Percentiles rank a stretch among this genome's conserved stretches.
phyloP scores from a whole-genome alignment of 495 filamentous ascomycete species.

The Massariosphaeria phaeospora region DNA sequence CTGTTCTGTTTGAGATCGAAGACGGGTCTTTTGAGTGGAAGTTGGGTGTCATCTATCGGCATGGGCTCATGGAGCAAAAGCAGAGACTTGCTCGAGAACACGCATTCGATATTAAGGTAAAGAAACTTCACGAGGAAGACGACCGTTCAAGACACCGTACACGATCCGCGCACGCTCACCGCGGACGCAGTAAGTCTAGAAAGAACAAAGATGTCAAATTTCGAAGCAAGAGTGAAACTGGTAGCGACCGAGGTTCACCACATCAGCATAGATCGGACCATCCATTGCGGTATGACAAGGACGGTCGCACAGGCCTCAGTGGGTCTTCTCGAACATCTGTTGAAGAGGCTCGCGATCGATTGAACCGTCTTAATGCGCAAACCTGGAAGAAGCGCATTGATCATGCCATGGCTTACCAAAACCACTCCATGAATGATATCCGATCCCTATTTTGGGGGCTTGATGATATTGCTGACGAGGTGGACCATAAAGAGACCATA shows the following conservation, averaged over 20 bases:
- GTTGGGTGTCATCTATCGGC: conserved; percentile 82
- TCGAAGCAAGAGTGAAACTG: conserved; percentile 33
- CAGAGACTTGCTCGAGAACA: conserved; percentile 86
- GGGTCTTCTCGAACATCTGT: conserved; percentile 63
- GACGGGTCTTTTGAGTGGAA: conserved; percentile 98
- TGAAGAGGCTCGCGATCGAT: conserved; percentile 65
- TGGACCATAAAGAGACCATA: conserved; percentile 77
- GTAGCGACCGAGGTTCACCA: conserved; percentile 45
- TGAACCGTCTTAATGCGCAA: conserved; percentile 76
- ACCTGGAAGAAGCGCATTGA: conserved; percentile 94
- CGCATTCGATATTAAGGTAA: conserved; percentile 79
- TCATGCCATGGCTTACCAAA: conserved; percentile 62
- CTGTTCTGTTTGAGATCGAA: conserved; percentile 82
- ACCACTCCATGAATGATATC: conserved; percentile 69
- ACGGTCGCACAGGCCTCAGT: conserved; percentile 64
- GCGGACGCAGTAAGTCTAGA: conserved; percentile 29
- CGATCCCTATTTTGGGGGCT: conserved; percentile 75
- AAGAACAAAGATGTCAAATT: conserved; percentile 23
- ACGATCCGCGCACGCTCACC: conserved; percentile 43
- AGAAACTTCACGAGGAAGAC: conserved; percentile 66
- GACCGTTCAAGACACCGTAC: conserved; percentile 53
- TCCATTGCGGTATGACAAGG: conserved; percentile 73
- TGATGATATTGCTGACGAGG: conserved; percentile 74
- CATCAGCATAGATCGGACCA: conserved; percentile 41
- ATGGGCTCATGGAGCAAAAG: conserved; percentile 79